phyloP scores from a whole-genome alignment of 139 green algal genomes.

The Zygnema circumcarinatum region DNA sequence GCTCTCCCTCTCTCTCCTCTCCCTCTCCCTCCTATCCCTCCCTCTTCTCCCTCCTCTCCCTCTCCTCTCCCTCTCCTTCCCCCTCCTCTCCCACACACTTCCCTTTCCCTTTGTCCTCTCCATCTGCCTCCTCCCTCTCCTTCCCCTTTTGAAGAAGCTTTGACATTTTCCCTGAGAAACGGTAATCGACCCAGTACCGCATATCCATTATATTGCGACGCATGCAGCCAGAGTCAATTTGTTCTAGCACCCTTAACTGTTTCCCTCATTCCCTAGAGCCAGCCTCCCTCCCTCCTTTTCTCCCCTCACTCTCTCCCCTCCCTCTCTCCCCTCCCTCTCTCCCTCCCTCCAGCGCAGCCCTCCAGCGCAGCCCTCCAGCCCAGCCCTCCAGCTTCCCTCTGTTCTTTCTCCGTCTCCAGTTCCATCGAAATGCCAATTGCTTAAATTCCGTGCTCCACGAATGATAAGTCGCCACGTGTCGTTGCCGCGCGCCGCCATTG shows the following conservation, averaged over 20 bases:
- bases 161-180: too few species aligned
- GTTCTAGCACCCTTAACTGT: background rate
- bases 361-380: too few species aligned
- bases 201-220: background rate
- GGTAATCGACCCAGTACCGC: background rate
- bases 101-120: background rate
- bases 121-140: background rate
- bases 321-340: too few species aligned
- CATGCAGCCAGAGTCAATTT: background rate
- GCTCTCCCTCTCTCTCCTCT: background rate
- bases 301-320: too few species aligned
- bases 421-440: too few species aligned
- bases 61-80: background rate
- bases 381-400: too few species aligned
- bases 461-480: too few species aligned
- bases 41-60: background rate
- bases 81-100: background rate
- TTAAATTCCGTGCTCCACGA: too few species aligned
- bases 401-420: too few species aligned
- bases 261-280: background rate
- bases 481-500: too few species aligned
- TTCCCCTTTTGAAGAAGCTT: background rate
- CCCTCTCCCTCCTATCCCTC: background rate
- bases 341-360: too few species aligned
- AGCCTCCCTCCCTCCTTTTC: too few species aligned